Percentiles rank a stretch among this genome's conserved stretches.
These are phyloP conservation scores for Hypoxylon rickii DNA, from an alignment of 495 filamentous ascomycete genomes.

Conservation along the genomic window DNA sequence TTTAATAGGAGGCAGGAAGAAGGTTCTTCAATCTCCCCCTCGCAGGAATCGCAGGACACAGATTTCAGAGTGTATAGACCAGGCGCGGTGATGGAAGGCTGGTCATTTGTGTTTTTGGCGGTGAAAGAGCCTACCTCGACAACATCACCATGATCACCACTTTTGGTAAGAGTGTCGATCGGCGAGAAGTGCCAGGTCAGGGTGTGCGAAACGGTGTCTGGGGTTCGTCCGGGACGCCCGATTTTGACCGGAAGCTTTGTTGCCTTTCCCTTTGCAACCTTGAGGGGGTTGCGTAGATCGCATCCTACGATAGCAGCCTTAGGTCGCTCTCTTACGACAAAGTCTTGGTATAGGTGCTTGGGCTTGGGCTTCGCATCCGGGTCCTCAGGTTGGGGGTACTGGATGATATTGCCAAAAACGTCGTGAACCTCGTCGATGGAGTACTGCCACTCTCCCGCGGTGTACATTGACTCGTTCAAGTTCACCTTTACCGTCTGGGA, in stretches of 20 bases:
- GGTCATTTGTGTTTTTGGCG: slow-evolving; percentile 54
- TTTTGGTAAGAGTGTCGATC: slow-evolving; percentile 63
- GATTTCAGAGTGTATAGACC: slow-evolving; percentile 84
- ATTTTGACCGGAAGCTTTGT: slow-evolving; percentile 75
- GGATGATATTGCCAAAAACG: slow-evolving; percentile 83
- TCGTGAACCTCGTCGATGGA: slow-evolving; percentile 90
- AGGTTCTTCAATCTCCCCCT: slow-evolving; percentile 88
- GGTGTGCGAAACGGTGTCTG: slow-evolving; percentile 59
- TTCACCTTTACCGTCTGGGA: slow-evolving; percentile 73
- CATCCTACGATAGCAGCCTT: slow-evolving; percentile 70
- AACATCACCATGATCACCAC: slow-evolving; percentile 64
- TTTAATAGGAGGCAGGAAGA: slow-evolving; percentile 88
- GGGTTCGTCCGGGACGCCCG: slow-evolving; percentile 59
- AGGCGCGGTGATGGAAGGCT: slow-evolving; percentile 67
- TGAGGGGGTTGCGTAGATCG: slow-evolving; percentile 76
- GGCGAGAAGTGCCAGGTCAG: slow-evolving; percentile 73
- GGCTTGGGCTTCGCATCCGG: slow-evolving; percentile 61
- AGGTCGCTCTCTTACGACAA: slow-evolving; percentile 87
- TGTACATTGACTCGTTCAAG: slow-evolving; percentile 83
- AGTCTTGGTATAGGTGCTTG: slow-evolving; percentile 70
- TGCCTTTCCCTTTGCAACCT: slow-evolving; percentile 73
- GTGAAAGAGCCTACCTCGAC: slow-evolving; percentile 57
- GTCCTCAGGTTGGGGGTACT: slow-evolving; percentile 73
- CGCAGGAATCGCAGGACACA: slow-evolving; percentile 76
- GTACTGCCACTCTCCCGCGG: slow-evolving; percentile 82